These are phyloP conservation scores for Castanea crenata DNA, from an alignment of 306 rosid species.

Conservation along the genomic window DNA sequence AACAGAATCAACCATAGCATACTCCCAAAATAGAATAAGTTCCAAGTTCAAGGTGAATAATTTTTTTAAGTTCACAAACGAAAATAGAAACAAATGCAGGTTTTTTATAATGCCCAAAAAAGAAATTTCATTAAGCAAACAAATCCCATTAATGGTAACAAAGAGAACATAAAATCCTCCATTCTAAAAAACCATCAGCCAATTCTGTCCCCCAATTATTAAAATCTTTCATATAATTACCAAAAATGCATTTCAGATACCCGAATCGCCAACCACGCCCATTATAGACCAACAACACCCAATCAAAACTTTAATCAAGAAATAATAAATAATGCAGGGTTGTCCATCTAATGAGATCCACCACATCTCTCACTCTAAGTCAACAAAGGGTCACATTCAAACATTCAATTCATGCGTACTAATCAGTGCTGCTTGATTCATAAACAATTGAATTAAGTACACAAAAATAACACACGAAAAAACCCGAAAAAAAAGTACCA, in stretches of 20 bases:
- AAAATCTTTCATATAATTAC: neutral
- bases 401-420: neutral
- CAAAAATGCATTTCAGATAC: neutral
- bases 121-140: neutral
- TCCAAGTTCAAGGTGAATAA: neutral
- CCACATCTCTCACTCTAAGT: no score
- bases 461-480: neutral
- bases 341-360: neutral
- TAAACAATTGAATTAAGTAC: conserved; percentile 1
- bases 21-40: neutral
- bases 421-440: neutral
- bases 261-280: neutral
- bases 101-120: neutral
- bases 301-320: neutral
- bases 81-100: neutral
- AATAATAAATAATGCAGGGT: neutral
- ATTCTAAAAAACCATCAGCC: neutral
- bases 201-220: neutral
- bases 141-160: neutral
- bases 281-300: neutral
- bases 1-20: neutral
- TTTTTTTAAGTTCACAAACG: neutral
- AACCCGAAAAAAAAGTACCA: conserved; percentile 39
- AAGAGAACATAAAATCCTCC: neutral
- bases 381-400: no score